Evolutionary conservation across 2,329 filamentous ascomycete species (phyloP).

Genomic region (Nothophaeocryptopus gaeumannii): DNA sequence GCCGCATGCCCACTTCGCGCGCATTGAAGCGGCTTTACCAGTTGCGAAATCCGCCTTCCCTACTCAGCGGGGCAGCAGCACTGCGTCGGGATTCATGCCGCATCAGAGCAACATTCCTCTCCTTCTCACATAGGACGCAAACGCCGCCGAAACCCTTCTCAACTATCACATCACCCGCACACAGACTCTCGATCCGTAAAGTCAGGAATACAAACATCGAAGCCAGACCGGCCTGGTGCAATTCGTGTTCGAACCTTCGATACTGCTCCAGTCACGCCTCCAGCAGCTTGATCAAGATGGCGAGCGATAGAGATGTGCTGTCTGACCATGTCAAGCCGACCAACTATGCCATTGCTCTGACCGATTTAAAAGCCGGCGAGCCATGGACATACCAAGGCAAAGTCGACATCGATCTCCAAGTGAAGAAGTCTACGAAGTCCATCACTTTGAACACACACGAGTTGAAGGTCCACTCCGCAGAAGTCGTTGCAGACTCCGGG

Average conservation of each 20-base stretch:
- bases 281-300: constrained; percentile 40
- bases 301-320: constrained; percentile 47
- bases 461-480: constrained; percentile 69
- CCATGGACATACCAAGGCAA: constrained; percentile 81
- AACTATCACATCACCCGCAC: neutral
- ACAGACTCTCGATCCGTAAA: neutral
- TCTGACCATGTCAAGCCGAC: constrained; percentile 65
- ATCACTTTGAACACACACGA: constrained; percentile 84
- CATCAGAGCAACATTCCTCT: neutral
- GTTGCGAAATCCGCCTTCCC: neutral
- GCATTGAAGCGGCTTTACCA: neutral
- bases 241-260: constrained; percentile 8
- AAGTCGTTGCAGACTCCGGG: constrained; percentile 58
- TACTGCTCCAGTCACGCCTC: constrained; percentile 33
- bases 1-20: constrained; percentile 1
- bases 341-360: constrained; percentile 82
- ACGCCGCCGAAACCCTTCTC: neutral
- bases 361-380: constrained; percentile 68
- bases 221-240: neutral
- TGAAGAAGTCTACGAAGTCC: constrained; percentile 69
- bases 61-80: constrained; percentile 1
- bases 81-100: neutral
- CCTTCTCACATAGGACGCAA: neutral
- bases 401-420: constrained; percentile 73
- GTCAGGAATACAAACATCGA: neutral